Base-by-base conservation (phyloP, 371 early-diverging fungal genomes). In the Circinella minor region DNA sequence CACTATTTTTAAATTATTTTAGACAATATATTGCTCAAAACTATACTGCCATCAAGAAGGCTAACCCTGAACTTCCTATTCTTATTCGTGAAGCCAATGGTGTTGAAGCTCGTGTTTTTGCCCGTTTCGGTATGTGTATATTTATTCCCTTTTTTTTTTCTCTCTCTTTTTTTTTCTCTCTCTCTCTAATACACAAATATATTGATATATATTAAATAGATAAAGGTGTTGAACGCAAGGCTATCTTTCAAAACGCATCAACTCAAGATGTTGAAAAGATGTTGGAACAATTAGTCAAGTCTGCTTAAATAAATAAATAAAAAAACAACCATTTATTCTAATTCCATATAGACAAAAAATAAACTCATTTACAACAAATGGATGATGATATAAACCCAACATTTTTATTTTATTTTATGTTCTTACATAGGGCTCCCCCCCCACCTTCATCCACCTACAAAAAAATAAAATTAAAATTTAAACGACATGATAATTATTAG, bases 1-100 rank as follows among this genome's bases (percentile, higher is more conserved):
- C 43, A 43, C 3, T 9, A n/a, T 11, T 9, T 9, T 43, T 43
- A 11, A 43, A 9, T 43, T 43, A 6, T 43, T 9, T 43, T 81
- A 96, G 97, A 76, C 91, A 94, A 68, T 97, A 93, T 78, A 83
- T 97, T 61, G 77, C 87, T 55, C 90, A 91, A 73, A 84, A 93
- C 79, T 97, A 96, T 77, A 78, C 86, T 9, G 82, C 82, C 49
- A 77, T 97, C 64, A 96, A 96, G 80, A 74, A 89, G 68, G 92
- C 88, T 66, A 95, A 97, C 85, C 98, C 98, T 38, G 81, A 86
- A 37, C 86, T 97, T 49, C 96, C 96, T 54, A 91, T 97, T 71
- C 88, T 97, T 27, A 88, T 97, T 62, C 92, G 98, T 73, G 98
- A 97, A 80, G 95, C 95, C 37, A 79, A 79, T 60, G 92, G 93